These are phyloP conservation scores for Chytriomyces confervae DNA, from an alignment of 192 early-diverging fungal species.

Conservation along the genomic window DNA sequence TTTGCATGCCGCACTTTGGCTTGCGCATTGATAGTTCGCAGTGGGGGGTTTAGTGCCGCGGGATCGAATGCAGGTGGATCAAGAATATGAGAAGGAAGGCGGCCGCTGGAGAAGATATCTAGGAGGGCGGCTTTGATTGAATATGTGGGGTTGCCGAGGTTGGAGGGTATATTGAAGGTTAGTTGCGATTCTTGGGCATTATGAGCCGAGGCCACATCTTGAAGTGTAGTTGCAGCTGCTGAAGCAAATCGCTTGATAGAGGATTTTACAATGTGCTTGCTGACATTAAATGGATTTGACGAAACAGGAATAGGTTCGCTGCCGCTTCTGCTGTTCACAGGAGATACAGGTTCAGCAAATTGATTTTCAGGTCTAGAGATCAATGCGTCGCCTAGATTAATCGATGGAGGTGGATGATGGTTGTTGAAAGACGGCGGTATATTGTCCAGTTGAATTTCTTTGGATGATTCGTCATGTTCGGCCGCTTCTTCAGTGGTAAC, in stretches of 20 bases:
- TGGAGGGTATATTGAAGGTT: background rate
- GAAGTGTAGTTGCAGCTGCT: constrained; percentile 13
- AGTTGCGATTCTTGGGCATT: background rate
- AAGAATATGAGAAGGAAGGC: background rate
- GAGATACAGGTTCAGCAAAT: background rate
- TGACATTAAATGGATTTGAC: background rate
- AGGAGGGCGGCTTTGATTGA: background rate
- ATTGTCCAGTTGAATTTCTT: background rate
- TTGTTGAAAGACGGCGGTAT: background rate
- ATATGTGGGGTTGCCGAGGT: background rate
- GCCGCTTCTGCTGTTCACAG: background rate
- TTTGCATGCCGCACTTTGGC: background rate
- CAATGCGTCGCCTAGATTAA: background rate
- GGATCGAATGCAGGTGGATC: background rate
- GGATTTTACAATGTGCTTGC: constrained; percentile 11
- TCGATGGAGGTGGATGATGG: background rate
- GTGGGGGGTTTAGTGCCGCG: background rate
- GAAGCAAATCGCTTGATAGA: constrained; percentile 27
- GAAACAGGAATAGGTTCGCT: background rate
- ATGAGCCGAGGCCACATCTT: background rate
- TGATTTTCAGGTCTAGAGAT: background rate
- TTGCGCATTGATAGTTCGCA: constrained; percentile 23
- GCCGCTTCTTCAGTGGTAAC: background rate
- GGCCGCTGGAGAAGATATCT: background rate
- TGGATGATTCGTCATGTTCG: no score